Evolutionary conservation across 768 basidiomycete genomes (phyloP), one percentile per base, ranked within the genome.

Genomic region (Daedalea quercina): DNA sequence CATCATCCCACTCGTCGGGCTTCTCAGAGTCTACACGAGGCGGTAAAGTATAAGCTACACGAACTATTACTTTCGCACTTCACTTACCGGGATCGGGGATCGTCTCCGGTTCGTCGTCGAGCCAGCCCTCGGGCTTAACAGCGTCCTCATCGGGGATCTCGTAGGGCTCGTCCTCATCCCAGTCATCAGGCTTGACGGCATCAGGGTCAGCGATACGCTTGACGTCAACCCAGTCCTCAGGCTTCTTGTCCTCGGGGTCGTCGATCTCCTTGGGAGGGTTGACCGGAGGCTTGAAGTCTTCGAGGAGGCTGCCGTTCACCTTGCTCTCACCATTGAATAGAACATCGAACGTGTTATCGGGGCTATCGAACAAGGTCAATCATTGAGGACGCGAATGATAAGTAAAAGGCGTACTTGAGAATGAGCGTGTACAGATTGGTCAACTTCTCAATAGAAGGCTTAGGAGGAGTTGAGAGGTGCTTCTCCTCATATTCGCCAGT

Each of bases 1-100:
- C 96, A 62, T 97, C 95, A 63, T 96, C 94, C 96, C 96, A 99
- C 70, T 99, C 96, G 67, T 99, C 96, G 6, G 96, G 96, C 76
- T 96, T 97, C 70, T 85, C 81, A 37, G 90, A 82, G 58, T 92
- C 90, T 82, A 53, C 2, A 59, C 28, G 4, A 31, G 47, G 9
- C 45, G 25, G 20, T n/a, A n/a, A 35, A 35, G 34, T n/a, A n/a
- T n/a, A n/a, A n/a, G n/a, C n/a, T n/a, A n/a, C n/a, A n/a, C n/a
- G 34, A 35, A 35, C 17, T 35, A 35, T 35, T 35, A 17, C 17
- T 35, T 9, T 9, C 34, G 44, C n/a, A n/a, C n/a, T n/a, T n/a
- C n/a, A 33, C 56, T 35, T 2, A 44, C 15, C 8, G 55, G 96
- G 95, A 65, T 99, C 96, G 45, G 93, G 81, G 62, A 96, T 79